Percentiles rank a stretch among this genome's conserved stretches.
Evolutionary conservation across 1,284 basidiomycete species (phyloP).

Genomic region (Chalciporus sp.): DNA sequence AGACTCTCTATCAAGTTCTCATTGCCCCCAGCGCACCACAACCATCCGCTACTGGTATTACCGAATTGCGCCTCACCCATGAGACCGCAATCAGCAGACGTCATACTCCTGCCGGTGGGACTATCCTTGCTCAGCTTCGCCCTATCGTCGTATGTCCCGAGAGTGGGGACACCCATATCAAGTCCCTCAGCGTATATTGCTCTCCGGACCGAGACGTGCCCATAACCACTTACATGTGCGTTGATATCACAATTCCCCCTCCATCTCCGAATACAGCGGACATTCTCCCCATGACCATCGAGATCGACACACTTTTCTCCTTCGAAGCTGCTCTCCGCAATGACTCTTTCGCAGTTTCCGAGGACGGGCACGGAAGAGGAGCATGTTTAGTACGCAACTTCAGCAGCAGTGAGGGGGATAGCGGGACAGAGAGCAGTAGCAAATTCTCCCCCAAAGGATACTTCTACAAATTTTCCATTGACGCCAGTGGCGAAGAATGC

Average conservation of each 20-base stretch:
- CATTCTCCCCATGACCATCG: constrained; percentile 16
- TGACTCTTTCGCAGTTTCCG: no score
- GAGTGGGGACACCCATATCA: constrained; percentile 15
- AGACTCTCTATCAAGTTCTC: constrained; percentile 27
- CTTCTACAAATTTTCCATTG: constrained; percentile 17
- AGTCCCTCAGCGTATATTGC: constrained; percentile 8
- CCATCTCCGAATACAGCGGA: not conserved
- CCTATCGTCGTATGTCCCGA: constrained; percentile 12
- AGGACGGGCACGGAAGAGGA: no score
- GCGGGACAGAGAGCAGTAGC: no score
- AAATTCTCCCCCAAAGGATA: no score
- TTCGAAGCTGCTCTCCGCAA: no score
- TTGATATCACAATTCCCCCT: constrained; percentile 21
- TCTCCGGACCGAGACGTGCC: not conserved
- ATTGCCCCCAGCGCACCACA: constrained; percentile 5
- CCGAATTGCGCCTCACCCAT: constrained; percentile 22
- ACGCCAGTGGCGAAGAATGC: constrained; percentile 21
- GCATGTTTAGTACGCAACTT: no score
- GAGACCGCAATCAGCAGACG: constrained; percentile 11
- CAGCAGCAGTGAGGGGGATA: no score
- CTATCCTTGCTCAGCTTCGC: constrained; percentile 16
- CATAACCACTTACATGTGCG: constrained; percentile 12
- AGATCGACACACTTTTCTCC: no score
- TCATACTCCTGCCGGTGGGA: not conserved
- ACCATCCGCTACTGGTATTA: not conserved